Evolutionary conservation across 305 asterid species (phyloP).

Genomic region (Rubia tinctorum): DNA sequence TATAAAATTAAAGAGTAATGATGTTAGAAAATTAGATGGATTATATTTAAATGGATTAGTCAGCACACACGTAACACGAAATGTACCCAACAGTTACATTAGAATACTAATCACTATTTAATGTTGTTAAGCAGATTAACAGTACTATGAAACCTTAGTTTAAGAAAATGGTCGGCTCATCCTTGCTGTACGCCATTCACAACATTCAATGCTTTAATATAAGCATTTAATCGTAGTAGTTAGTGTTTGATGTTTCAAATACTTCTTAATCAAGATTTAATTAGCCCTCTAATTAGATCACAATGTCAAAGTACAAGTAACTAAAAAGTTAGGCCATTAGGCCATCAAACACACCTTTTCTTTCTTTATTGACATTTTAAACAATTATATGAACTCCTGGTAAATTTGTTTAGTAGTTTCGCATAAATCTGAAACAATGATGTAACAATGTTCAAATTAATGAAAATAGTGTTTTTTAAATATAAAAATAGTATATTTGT

Average conservation of each 20-base stretch:
- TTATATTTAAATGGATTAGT: neutral
- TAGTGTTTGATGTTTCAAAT: neutral
- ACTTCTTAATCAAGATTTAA: neutral
- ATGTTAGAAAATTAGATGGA: no score
- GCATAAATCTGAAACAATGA: no score
- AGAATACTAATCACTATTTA: neutral
- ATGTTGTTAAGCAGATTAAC: neutral
- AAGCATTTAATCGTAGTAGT: neutral
- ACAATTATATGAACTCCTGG: no score
- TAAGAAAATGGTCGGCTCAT: slow-evolving; percentile 11
- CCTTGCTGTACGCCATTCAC: slow-evolving; percentile 14
- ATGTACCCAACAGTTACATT: neutral
- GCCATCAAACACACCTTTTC: no score
- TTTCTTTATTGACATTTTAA: no score
- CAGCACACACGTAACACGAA: neutral
- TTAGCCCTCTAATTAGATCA: neutral
- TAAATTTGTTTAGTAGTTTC: no score
- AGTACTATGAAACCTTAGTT: neutral
- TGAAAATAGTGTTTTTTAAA: no score
- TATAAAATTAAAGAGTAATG: no score
- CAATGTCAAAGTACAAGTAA: no score
- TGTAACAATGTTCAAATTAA: no score
- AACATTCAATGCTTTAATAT: neutral
- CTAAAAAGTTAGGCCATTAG: no score
- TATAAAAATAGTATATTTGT: no score